phyloP scores from a whole-genome alignment of 2,329 filamentous ascomycete species.

The Grosmannia huntii region DNA sequence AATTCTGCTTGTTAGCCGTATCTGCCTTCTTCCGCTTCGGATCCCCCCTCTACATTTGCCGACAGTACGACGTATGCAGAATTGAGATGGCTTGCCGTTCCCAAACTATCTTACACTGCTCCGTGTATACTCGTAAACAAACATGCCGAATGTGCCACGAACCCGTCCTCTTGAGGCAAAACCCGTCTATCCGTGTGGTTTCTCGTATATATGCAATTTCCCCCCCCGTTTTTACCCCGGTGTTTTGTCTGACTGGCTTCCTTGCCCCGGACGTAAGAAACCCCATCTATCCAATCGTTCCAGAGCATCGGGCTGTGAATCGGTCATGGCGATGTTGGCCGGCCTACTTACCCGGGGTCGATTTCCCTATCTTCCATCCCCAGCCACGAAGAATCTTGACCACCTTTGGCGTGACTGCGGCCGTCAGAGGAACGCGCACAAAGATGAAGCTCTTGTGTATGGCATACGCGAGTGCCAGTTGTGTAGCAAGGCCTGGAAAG shows the following conservation, averaged over 20 bases:
- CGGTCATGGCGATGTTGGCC: background rate
- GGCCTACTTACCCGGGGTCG: slow-evolving; percentile 15
- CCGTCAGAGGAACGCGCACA: slow-evolving; percentile 81
- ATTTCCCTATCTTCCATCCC: slow-evolving; percentile 92
- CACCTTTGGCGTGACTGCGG: slow-evolving; percentile 85
- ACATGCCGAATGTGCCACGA: background rate
- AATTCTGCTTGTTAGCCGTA: too few species aligned
- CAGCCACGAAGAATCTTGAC: slow-evolving; percentile 75
- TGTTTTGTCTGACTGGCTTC: background rate
- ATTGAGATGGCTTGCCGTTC: background rate
- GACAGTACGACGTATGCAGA: background rate
- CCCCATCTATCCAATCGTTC: background rate
- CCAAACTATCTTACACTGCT: background rate
- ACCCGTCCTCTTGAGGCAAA: background rate
- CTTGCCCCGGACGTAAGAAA: background rate
- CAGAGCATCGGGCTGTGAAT: background rate
- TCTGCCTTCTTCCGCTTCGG: too few species aligned
- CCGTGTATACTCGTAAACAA: background rate
- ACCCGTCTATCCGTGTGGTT: background rate
- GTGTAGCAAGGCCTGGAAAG: slow-evolving; percentile 51
- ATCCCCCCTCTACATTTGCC: background rate
- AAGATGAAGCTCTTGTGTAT: slow-evolving; percentile 99
- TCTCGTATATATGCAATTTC: background rate
- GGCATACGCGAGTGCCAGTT: slow-evolving; percentile 85
- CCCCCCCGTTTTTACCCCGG: background rate